A percentile compares a stretch with the other conserved stretches of the same genome.
Evolutionary conservation across 371 early-diverging fungal genomes (phyloP).

Genomic region (Mucor velutinosus): DNA sequence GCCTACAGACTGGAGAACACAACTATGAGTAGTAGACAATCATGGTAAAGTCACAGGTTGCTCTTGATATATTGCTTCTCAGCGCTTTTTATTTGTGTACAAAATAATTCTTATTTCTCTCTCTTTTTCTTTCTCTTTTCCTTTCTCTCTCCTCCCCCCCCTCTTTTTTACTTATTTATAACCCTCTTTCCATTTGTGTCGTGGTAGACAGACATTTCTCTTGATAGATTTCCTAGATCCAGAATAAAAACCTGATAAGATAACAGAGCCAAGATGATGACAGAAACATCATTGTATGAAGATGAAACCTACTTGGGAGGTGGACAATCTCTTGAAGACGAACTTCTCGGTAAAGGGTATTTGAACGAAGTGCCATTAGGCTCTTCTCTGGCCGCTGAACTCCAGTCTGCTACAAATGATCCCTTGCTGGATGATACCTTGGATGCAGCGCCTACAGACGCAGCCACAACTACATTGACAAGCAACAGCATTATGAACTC

Average conservation of each 20-base stretch:
- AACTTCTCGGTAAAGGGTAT: slow-evolving; percentile 51
- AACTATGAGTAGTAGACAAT: slow-evolving; percentile 50
- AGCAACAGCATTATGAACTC: not conserved
- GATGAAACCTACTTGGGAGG: slow-evolving; percentile 43
- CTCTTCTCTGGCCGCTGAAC: slow-evolving; percentile 53
- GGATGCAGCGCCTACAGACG: slow-evolving; percentile 7
- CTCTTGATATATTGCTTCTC: slow-evolving; percentile 10
- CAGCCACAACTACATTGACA: not conserved
- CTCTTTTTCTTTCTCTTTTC: slow-evolving; percentile 2
- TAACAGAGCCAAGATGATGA: slow-evolving; percentile 21
- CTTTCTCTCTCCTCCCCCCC: not conserved
- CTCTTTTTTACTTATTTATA: not conserved
- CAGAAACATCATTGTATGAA: slow-evolving; percentile 31
- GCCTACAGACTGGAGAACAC: slow-evolving; percentile 62
- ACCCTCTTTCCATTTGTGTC: not conserved
- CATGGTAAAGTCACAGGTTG: slow-evolving; percentile 38
- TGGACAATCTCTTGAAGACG: slow-evolving; percentile 49
- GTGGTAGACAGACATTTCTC: not conserved
- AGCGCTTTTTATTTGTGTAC: slow-evolving; percentile 9
- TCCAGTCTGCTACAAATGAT: slow-evolving; percentile 41
- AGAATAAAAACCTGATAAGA: not conserved
- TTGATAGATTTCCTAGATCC: not conserved
- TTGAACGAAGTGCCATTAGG: slow-evolving; percentile 38
- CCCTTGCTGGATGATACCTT: slow-evolving; percentile 1
- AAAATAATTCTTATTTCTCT: not conserved